Base-by-base conservation (phyloP, 495 filamentous ascomycete genomes). In the Aspergillus cavernicola region DNA sequence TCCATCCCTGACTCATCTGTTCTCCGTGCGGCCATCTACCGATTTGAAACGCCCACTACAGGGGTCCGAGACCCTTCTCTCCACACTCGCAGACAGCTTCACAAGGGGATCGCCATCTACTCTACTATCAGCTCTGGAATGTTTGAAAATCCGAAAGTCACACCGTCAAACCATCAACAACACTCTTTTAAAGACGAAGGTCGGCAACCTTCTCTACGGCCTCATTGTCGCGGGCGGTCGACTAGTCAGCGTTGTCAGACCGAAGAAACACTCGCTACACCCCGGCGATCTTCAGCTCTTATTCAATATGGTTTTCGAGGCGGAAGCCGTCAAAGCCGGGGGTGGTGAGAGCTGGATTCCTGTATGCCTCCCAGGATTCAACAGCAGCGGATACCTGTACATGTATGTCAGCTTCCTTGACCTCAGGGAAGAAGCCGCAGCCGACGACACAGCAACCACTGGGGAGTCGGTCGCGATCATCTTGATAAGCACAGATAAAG, bases 231-330 rank as follows among this genome's bases (percentile, higher is more conserved):
- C 95, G 12, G 90, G 90, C n/a, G 90, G 90, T 19, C 84, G 86
- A 53, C 86, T 99, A 8, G 95, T 99, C 42, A 93, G 88, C 62
- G 95, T 99, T 29, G 84, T 97, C 36, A 78, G 95, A 31, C 95
- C 95, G 1, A 90, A 92, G 63, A 91, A 92, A 51, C 93, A 99
- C 70, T 96, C 90, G 1, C 80, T 99, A 24, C 95, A 97, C 57
- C 95, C 95, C 0, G 90, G 92, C 48, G 95, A 99, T 58, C 79
- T 99, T 18, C 92, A 97, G 57, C 82, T 99, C 24, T 86, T 99
- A 23, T 97, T 99, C 78, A 96, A 96, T 61, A 97, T 99, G 95
- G 82, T 99, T n/a, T 97, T 97, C 57, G 92, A 95, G 65, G 89
- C 92, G 3, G 85, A 87, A 37, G 86, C 88, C 31, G 85, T 99